Evolutionary conservation across 208 protist species (phyloP).

Genomic region (Acanthamoeba lenticulata): DNA sequence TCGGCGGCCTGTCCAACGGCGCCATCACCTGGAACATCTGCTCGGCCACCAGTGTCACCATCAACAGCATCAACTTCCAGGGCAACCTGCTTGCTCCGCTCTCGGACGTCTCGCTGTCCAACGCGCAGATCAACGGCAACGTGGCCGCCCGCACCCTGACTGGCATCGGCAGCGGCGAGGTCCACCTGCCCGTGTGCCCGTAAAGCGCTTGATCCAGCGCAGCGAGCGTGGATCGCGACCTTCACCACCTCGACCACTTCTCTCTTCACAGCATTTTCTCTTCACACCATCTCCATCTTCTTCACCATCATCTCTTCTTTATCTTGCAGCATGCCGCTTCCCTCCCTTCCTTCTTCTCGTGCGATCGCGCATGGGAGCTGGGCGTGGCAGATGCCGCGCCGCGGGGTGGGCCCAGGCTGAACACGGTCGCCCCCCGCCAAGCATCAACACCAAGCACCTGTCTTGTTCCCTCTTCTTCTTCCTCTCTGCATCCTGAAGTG

Average conservation of each 20-base stretch:
- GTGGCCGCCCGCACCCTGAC: not conserved
- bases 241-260: not conserved
- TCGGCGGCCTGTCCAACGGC: not conserved
- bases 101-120: not conserved
- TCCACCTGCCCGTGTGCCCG: not conserved
- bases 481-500: not conserved
- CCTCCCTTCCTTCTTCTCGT: not conserved
- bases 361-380: no score
- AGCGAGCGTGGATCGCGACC: not conserved
- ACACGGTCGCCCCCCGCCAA: not conserved
- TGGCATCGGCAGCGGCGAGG: not conserved
- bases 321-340: not conserved
- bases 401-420: not conserved
- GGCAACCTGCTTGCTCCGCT: not conserved
- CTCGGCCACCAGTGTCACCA: not conserved
- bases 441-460: not conserved
- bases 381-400: not conserved
- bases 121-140: constrained; percentile 41
- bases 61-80: not conserved
- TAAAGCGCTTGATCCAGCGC: no score
- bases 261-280: no score
- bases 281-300: not conserved
- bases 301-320: not conserved
- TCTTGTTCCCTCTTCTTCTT: not conserved
- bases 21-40: constrained; percentile 21